Evolutionary conservation across 2,329 filamentous ascomycete species (phyloP).

Genomic region (Huntiella omanensis): DNA sequence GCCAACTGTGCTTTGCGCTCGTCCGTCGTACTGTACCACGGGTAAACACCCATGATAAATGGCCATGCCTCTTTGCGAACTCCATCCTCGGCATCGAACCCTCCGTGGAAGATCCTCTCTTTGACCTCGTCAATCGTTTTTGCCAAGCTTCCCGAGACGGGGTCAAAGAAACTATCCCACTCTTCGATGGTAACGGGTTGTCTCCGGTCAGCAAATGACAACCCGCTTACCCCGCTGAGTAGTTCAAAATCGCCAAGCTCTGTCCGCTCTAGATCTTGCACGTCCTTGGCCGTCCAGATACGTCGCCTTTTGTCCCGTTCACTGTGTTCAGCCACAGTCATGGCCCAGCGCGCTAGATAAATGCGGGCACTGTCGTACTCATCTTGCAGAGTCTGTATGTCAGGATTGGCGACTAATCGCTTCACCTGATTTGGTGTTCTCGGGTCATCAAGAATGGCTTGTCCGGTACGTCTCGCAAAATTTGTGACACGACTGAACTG

Average conservation of each 20-base stretch:
- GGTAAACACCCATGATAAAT: constrained; percentile 76
- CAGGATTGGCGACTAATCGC: constrained; percentile 69
- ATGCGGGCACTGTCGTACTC: constrained; percentile 93
- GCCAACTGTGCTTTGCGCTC: constrained; percentile 71
- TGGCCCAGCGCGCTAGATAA: constrained; percentile 91
- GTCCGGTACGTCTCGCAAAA: constrained; percentile 78
- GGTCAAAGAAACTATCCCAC: constrained; percentile 83
- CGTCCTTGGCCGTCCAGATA: constrained; percentile 85
- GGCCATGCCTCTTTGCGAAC: constrained; percentile 95
- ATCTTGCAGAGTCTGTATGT: constrained; percentile 87
- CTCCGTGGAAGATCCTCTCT: constrained; percentile 91
- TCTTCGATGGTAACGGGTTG: constrained; percentile 64
- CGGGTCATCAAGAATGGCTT: constrained; percentile 80
- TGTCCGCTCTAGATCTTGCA: constrained; percentile 84
- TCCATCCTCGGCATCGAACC: constrained; percentile 71
- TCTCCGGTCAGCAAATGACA: constrained; percentile 59
- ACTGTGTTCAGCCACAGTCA: constrained; percentile 95
- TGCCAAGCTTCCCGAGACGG: constrained; percentile 50
- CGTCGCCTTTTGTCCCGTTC: constrained; percentile 69
- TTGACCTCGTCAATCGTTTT: constrained; percentile 85
- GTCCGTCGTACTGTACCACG: constrained; percentile 78
- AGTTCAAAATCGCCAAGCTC: constrained; percentile 94
- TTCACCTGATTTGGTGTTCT: constrained; percentile 77
- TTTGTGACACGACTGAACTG: constrained; percentile 95
- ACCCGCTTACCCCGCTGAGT: constrained; percentile 55